Evolutionary conservation across 176 grass and related monocot genomes (phyloP), one percentile per base, ranked within the genome.

Genomic region (Musa beccarii): DNA sequence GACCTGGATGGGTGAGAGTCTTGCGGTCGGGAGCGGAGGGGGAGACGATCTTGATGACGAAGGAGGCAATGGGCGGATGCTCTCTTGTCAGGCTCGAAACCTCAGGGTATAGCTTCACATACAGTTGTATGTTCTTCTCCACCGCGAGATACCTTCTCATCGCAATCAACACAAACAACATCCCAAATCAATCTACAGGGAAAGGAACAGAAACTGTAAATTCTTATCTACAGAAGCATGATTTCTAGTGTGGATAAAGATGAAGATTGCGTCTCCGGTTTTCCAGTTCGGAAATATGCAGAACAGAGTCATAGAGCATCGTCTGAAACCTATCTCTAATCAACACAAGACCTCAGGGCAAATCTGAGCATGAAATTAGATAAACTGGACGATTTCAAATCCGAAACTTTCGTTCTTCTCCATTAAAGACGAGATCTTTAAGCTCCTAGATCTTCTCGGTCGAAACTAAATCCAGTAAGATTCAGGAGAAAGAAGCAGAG

Each of bases 71-170:
- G 49, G 91, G 95, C 57, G 85, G 65, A 25, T 84, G 59, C 49
- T 94, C 87, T 78, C 82, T 89, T 50, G 83, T 76, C 23, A 86
- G 85, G 63, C 54, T 92, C 5, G 88, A 89, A 55, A 87, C 82
- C 43, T 99, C 95, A 10, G 83, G 84, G 73, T 89, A 94, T 78
- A 99, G 75, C 78, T 94, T 99, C 87, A 99, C 88, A 57, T 59
- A 92, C 21, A 92, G 87, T 69, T 94, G 91, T 73, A 88, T 99
- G 77, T 92, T 94, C 84, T 85, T 99, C 81, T 94, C 95, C 73
- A 99, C 95, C 68, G 83, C 87, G n/a, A 99, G 65, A 82, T 89
- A 87, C 95, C 95, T 94, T 81, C 81, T 86, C 1, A 22, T 1
- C 29, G 21, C 22, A 81, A 53, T 26, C 50, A 21, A 52, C 51